Base-by-base conservation (phyloP, 768 basidiomycete genomes). In the Mycena amicta region DNA sequence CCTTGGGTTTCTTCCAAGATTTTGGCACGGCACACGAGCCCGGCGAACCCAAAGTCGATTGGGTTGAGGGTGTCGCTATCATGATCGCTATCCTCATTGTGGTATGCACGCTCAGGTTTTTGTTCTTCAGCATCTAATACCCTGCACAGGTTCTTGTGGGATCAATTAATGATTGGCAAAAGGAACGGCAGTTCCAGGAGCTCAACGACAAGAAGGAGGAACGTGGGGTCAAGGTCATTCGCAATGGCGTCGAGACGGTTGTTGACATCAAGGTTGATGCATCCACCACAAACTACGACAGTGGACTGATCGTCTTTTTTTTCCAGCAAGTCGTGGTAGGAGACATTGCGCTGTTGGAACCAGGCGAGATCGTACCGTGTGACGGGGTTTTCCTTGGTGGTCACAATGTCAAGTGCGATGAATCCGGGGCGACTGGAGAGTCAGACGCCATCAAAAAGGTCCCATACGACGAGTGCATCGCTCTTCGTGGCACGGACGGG, bases 171-270 rank as follows among this genome's bases (percentile, higher is more conserved):
- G 97, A 99, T 73, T 99, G 92, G 90, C 95, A 98, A 74, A 98
- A 98, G 74, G 97, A 99, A 72, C 87, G 88, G 2, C 97, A 98
- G 74, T 99, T 99, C 79, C 87, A 89, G 67, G 80, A 78, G 20
- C 83, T 99, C 40, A 98, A 98, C 68, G 92, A 90, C 65, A 90
- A 95, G 74, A 96, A 96, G 74, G 96, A 98, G 56, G 97, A 96
- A 65, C 90, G 97, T 26, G 85, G 82, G 4, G 86, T 94, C 65
- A 94, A 94, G 72, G 88, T 90, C 52, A 87, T 93, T 59, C 87
- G 94, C 13, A 76, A 83, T 55, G 88, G 87, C 29, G 70, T 77
- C 12, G 91, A 94, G 62, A 82, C 79, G 50, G 75, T 92, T 27
- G 79, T 96, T 65, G 91, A 92, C 62, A 83, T 96, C 70, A 94